These are phyloP conservation scores for Apiospora koreana DNA, from an alignment of 2,329 filamentous ascomycete genomes.

Conservation along the genomic window DNA sequence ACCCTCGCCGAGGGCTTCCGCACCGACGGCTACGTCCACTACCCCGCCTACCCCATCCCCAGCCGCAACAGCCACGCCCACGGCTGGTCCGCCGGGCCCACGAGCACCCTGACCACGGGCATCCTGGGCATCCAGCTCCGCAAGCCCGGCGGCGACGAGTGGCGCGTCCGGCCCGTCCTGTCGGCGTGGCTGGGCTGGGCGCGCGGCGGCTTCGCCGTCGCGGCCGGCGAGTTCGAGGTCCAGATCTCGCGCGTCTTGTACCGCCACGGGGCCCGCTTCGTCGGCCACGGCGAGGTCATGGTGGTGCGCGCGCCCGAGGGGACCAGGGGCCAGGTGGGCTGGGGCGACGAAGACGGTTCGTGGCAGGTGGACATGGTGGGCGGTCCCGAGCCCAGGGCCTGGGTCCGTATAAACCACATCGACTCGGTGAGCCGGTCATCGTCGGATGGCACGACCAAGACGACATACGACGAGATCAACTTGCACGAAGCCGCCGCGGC, in stretches of 20 bases:
- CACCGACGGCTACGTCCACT: constrained; percentile 36
- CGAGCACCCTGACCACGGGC: constrained; percentile 29
- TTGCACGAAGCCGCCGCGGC: background rate
- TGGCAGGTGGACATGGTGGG: constrained; percentile 13
- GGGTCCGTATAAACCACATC: background rate
- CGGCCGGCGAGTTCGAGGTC: background rate
- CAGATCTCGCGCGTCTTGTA: background rate
- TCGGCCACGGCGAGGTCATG: constrained; percentile 11
- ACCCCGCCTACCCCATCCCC: constrained; percentile 32
- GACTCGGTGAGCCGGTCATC: background rate
- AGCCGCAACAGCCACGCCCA: constrained; percentile 37
- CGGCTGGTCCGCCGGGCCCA: constrained; percentile 38
- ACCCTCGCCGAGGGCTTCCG: constrained; percentile 44
- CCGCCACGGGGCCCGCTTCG: background rate
- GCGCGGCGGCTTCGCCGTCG: constrained; percentile 38
- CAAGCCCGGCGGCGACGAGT: constrained; percentile 26
- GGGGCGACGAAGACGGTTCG: constrained; percentile 16
- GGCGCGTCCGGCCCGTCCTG: constrained; percentile 29
- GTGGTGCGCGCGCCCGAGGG: constrained; percentile 19
- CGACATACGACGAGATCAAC: background rate
- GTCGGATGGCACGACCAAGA: background rate
- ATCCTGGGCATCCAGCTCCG: constrained; percentile 32
- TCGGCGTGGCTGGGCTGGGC: constrained; percentile 36
- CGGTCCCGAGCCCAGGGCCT: constrained; percentile 9
- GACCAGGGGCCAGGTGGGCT: constrained; percentile 21